Conservation (phyloP, 2,329 filamentous ascomycete genomes). For the Colletotrichum eleusines region DNA sequence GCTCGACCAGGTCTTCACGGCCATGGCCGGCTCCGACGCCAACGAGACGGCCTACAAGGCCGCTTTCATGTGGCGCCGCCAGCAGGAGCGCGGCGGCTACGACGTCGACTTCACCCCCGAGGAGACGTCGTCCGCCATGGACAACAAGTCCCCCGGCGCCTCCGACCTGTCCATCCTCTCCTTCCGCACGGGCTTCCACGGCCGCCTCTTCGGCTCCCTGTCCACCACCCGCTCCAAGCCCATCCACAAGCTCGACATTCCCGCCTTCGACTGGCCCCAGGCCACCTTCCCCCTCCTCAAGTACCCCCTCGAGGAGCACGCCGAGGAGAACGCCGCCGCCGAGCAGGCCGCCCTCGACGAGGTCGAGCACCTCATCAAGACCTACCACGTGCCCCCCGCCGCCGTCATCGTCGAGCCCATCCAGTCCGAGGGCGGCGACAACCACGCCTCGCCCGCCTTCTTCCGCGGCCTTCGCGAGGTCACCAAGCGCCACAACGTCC, state of each 20-base stretch:
- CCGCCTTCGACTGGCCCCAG: conserved; percentile 94
- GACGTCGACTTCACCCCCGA: conserved; percentile 82
- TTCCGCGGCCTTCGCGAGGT: conserved; percentile 86
- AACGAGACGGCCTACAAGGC: conserved; percentile 97
- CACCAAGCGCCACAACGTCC: conserved; percentile 80
- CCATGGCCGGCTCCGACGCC: conserved; percentile 88
- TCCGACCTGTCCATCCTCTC: conserved; percentile 85
- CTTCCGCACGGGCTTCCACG: conserved; percentile 91
- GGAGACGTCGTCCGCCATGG: conserved; percentile 81
- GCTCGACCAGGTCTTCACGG: conserved; percentile 90
- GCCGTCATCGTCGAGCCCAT: conserved; percentile 91
- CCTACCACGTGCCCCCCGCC: conserved; percentile 82
- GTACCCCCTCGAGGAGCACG: conserved; percentile 87
- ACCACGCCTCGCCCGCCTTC: conserved; percentile 89
- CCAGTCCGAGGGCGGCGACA: conserved; percentile 94
- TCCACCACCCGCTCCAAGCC: conserved; percentile 93
- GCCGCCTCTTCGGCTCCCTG: conserved; percentile 87
- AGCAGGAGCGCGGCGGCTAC: conserved; percentile 82
- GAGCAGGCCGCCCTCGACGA: conserved; percentile 86
- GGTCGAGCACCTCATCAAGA: conserved; percentile 83
- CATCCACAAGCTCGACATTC: conserved; percentile 95
- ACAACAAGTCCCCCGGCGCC: conserved; percentile 82
- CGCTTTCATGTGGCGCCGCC: conserved; percentile 92
- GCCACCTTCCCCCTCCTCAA: conserved; percentile 87
- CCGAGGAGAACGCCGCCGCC: conserved; percentile 82